phyloP scores from a whole-genome alignment of 441 rosid genomes.

The Biscutella laevigata region DNA sequence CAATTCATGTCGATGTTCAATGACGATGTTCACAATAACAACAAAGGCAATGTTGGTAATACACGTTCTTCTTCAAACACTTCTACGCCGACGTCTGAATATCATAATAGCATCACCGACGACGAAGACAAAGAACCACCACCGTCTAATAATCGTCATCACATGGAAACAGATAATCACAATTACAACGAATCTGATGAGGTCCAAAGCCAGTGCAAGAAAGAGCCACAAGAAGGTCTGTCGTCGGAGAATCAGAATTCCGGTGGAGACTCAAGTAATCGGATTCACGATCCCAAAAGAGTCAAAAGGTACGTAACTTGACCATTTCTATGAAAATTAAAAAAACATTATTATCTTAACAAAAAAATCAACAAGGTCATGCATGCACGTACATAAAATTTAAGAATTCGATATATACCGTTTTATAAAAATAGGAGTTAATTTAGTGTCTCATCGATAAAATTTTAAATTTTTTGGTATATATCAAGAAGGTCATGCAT shows the following conservation, averaged over 20 bases:
- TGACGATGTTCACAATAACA: constrained; percentile 22
- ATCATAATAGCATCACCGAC: constrained; percentile 43
- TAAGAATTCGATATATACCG: constrained; percentile 7
- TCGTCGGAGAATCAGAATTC: constrained; percentile 22
- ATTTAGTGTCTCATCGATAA: neutral
- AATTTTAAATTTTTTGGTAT: neutral
- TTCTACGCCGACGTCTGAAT: constrained; percentile 50
- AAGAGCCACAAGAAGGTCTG: constrained; percentile 32
- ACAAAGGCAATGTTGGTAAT: constrained; percentile 24
- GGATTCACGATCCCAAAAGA: constrained; percentile 54
- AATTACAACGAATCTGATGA: constrained; percentile 35
- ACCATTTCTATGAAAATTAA: too few relatives aligned
- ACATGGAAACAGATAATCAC: too few relatives aligned
- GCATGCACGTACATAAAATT: constrained; percentile 28
- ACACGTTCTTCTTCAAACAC: constrained; percentile 44
- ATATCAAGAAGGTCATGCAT: constrained; percentile 15
- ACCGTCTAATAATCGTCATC: constrained; percentile 31
- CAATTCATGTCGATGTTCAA: constrained; percentile 61
- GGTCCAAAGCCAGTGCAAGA: constrained; percentile 43
- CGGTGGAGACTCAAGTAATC: constrained; percentile 29
- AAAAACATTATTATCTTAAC: too few relatives aligned
- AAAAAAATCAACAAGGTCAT: constrained; percentile 9
- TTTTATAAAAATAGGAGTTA: neutral
- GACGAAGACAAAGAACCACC: constrained; percentile 26
- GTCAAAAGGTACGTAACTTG: constrained; percentile 80